phyloP scores from a whole-genome alignment of 352 stramenopile species.

The Pseudoperonospora humuli region DNA sequence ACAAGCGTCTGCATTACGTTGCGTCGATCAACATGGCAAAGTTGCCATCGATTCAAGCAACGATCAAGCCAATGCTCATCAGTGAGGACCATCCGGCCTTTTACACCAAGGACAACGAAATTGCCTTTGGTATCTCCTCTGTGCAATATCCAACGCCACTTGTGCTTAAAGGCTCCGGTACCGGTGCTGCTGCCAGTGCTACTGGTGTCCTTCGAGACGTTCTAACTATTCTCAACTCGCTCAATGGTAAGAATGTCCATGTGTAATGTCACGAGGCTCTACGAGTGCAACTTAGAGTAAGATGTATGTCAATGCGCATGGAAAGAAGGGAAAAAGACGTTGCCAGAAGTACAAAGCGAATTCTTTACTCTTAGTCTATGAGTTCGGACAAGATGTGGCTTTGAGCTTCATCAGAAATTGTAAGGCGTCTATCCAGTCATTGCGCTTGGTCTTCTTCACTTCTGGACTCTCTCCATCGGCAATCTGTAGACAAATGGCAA shows the following conservation, averaged over 20 bases:
- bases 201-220: conserved; percentile 71
- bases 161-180: conserved; percentile 62
- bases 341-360: no score
- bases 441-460: no score
- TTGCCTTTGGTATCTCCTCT: conserved; percentile 63
- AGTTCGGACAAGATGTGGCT: no score
- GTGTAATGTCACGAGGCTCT: no score
- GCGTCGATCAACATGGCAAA: conserved; percentile 51
- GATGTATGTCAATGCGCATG: no score
- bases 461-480: no score
- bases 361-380: no score
- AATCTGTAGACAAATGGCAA: no score
- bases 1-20: conserved; percentile 58
- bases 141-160: conserved; percentile 62
- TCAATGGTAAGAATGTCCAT: conserved; percentile 48
- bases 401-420: no score
- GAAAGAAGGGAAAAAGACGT: no score
- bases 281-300: no score
- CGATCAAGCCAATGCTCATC: conserved; percentile 44
- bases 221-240: conserved; percentile 60
- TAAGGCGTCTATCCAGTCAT: no score
- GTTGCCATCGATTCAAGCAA: conserved; percentile 41
- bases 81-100: conserved; percentile 56
- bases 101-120: conserved; percentile 61
- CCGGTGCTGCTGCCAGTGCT: conserved; percentile 48